Evolutionary conservation across 2,329 filamentous ascomycete genomes (phyloP), one percentile per base, ranked within the genome.

Genomic region (Talaromyces albobiverticillius): DNA sequence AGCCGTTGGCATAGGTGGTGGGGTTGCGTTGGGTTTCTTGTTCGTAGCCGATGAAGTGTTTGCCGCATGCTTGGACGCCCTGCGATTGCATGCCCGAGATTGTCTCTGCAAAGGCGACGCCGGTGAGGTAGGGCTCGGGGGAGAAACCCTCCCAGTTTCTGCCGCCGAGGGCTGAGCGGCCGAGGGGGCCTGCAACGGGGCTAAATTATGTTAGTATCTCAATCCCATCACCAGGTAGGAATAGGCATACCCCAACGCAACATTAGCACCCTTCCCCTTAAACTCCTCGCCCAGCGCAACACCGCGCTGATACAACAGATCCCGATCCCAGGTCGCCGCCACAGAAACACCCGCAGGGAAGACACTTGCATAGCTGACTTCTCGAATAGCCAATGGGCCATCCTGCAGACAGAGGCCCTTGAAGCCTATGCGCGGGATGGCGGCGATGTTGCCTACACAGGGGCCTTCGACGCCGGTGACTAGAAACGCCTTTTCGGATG

Each of bases 341-440:
- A 79, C 80, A 0, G 86, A 89, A 58, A 91, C 86, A 32, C 88
- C 88, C 13, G 86, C 82, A 1, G 87, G 86, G 60, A 92, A 92
- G 0, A 83, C 86, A 1, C 87, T 89, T 42, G 85, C 81, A 58
- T 88, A 83, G 59, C 89, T 86, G 3, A 84, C 83, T 14, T 81
- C 80, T 6, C 86, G 81, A 18, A 92, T 76, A 20, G 88, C 87
- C 54, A 70, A 68, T 2, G 66, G 67, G 4, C 67, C 71, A 60
- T 75, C 72, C 29, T 72, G 66, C 6, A 74, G 57, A 56, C 71
- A 75, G 9, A 75, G 53, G 1, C 70, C 70, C 10, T 67, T 67
- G 52, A 71, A 75, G 6, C 64, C 64, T 11, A 72, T 57, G 31
- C 63, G 62, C 4, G 62, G 62, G 18, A 69, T 65, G 14, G 64